Conservation (phyloP, 257 asterid genomes). For the Nicotiana attenuata region DNA sequence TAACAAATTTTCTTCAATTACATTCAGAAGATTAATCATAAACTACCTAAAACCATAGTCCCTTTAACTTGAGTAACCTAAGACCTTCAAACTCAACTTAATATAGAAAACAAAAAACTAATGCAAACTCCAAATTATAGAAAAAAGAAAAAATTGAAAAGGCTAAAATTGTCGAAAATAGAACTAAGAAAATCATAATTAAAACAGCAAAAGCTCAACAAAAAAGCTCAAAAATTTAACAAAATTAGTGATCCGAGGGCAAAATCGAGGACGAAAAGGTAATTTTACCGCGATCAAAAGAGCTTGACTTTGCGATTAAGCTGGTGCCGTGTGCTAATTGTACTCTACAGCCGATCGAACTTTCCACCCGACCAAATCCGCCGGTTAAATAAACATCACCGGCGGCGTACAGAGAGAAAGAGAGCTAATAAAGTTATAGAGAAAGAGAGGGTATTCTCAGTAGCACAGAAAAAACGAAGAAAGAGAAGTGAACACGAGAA, state of each 20-base stretch:
- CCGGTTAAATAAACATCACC: background rate
- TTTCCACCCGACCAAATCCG: too few species aligned
- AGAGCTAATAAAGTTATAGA: too few species aligned
- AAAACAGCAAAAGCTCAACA: background rate
- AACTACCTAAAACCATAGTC: background rate
- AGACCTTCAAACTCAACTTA: background rate
- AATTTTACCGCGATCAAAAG: background rate
- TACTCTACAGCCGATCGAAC: too few species aligned
- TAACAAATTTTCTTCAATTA: background rate
- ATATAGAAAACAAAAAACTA: background rate
- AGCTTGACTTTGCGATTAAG: background rate
- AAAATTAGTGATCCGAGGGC: background rate
- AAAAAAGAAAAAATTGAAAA: background rate
- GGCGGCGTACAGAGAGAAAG: background rate
- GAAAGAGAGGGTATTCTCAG: too few species aligned
- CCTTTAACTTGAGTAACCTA: too few species aligned
- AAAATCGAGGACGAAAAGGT: background rate
- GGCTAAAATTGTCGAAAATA: background rate
- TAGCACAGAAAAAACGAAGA: background rate
- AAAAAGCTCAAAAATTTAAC: background rate
- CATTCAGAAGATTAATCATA: background rate
- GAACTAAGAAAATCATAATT: background rate
- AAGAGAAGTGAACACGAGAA: background rate
- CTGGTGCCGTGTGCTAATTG: too few species aligned
- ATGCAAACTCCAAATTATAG: background rate